A percentile compares a stretch with the other conserved stretches of the same genome.
Evolutionary conservation across 257 asterid species (phyloP).

Genomic region (Verbena officinalis): DNA sequence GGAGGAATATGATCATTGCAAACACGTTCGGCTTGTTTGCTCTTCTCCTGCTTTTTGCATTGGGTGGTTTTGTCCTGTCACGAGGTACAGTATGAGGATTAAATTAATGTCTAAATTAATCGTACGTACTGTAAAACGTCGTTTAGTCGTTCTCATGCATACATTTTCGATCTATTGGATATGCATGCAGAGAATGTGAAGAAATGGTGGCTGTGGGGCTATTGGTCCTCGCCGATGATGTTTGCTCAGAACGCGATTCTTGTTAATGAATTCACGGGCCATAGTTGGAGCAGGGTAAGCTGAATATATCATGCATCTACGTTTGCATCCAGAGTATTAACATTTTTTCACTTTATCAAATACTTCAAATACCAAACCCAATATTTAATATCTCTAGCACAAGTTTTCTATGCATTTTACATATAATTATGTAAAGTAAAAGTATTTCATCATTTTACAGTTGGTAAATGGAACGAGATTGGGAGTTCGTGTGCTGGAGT

Average conservation of each 20-base stretch:
- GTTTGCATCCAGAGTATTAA: no score
- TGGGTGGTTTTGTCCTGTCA: slow-evolving; percentile 71
- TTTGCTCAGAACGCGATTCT: slow-evolving; percentile 63
- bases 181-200: slow-evolving; percentile 55
- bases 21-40: slow-evolving; percentile 68
- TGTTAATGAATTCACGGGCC: slow-evolving; percentile 63
- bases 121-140: no score
- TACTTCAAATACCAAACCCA: no score
- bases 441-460: slow-evolving; percentile 22
- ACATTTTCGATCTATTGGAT: no score
- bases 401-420: no score
- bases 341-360: no score
- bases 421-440: no score
- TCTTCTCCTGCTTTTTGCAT: slow-evolving; percentile 49
- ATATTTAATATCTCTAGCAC: no score
- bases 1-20: slow-evolving; percentile 69
- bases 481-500: slow-evolving; percentile 38
- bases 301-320: no score
- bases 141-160: no score
- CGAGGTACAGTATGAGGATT: slow-evolving; percentile 44
- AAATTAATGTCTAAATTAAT: no score
- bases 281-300: slow-evolving; percentile 69
- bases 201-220: slow-evolving; percentile 87
- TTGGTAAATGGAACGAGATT: slow-evolving; percentile 29
- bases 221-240: slow-evolving; percentile 72